Conservation (phyloP, 352 stramenopile species). For the Pythium aristosporum region DNA sequence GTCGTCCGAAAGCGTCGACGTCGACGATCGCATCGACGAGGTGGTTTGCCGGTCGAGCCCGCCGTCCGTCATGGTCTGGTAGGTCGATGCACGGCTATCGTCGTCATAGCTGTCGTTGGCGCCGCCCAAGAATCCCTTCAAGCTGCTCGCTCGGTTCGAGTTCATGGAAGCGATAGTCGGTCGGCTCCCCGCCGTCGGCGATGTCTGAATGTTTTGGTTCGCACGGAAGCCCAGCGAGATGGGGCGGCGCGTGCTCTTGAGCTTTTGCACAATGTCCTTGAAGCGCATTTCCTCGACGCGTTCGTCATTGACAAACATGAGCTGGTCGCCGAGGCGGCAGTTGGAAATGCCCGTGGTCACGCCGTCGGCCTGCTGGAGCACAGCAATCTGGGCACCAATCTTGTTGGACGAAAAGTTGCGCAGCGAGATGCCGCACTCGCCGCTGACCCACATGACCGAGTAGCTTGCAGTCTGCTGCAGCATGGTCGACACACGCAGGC, state of each 20-base stretch:
- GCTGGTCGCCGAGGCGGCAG: conserved; percentile 70
- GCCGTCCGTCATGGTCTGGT: conserved; percentile 14
- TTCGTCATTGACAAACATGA: conserved; percentile 76
- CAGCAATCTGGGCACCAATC: conserved; percentile 74
- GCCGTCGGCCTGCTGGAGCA: conserved; percentile 74
- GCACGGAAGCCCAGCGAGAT: conserved; percentile 71
- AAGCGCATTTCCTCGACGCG: conserved; percentile 57
- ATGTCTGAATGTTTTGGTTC: conserved; percentile 71
- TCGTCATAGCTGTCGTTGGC: conserved; percentile 13
- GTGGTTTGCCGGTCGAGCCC: conserved; percentile 39
- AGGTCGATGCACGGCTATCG: conserved; percentile 8
- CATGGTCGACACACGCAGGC: conserved; percentile 15
- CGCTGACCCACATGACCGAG: conserved; percentile 78
- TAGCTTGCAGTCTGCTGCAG: conserved; percentile 38
- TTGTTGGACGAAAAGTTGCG: conserved; percentile 79
- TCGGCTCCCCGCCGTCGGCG: conserved; percentile 30
- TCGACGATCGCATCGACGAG: conserved; percentile 47
- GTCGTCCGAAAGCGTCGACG: conserved; percentile 72
- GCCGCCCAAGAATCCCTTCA: conserved; percentile 24
- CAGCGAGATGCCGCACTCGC: conserved; percentile 82
- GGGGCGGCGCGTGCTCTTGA: conserved; percentile 66
- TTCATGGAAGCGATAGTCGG: conserved; percentile 14
- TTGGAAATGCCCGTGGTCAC: conserved; percentile 79
- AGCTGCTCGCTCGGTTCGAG: conserved; percentile 15
- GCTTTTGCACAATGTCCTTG: conserved; percentile 73